Conservation (phyloP, 257 asterid genomes). For the Petunia secreta region DNA sequence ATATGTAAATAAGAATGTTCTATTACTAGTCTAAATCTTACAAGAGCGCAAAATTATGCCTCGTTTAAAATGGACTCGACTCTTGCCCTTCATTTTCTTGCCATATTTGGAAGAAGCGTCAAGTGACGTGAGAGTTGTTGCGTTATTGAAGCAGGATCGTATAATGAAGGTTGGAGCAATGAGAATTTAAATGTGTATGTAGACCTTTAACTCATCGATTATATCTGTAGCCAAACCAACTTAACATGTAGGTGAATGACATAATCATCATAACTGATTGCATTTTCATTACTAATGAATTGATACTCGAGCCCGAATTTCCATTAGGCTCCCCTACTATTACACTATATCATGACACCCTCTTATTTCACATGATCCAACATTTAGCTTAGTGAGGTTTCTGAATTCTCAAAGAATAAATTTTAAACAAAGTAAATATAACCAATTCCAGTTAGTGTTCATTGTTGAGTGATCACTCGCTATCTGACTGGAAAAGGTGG, state of each 20-base stretch:
- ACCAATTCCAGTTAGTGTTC: background rate
- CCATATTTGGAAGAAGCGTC: background rate
- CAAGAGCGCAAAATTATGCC: background rate
- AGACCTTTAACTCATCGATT: too few species aligned
- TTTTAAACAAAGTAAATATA: background rate
- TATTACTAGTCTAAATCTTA: background rate
- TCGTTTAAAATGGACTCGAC: background rate
- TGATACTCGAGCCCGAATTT: background rate
- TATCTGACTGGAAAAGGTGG: too few species aligned
- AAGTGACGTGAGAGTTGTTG: background rate
- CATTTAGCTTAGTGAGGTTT: background rate
- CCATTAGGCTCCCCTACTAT: too few species aligned
- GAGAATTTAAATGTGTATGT: too few species aligned
- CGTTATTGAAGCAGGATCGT: background rate
- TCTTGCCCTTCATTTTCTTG: background rate
- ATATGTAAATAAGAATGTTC: background rate
- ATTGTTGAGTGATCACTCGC: too few species aligned
- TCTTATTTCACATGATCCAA: background rate
- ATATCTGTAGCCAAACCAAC: background rate
- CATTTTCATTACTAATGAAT: background rate
- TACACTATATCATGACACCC: too few species aligned
- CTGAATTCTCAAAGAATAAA: background rate
- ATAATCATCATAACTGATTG: background rate
- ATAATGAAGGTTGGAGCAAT: background rate
- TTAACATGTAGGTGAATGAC: background rate